phyloP scores from a whole-genome alignment of 2,329 filamentous ascomycete species.

The Exophiala aquamarina region DNA sequence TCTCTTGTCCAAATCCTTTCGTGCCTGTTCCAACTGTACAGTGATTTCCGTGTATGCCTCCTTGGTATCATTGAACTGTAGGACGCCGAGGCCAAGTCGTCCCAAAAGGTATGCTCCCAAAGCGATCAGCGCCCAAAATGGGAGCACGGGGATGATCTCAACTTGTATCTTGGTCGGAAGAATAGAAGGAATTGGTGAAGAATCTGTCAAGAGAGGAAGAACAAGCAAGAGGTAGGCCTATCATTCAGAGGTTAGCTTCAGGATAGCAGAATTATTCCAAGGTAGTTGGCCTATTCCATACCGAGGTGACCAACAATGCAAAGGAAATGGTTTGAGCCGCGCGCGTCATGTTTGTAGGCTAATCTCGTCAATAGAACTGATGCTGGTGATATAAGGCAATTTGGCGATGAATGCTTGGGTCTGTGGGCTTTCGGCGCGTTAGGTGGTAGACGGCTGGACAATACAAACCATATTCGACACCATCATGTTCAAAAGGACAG shows the following conservation, averaged over 20 bases:
- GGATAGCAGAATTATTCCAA: not conserved
- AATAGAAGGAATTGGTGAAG: slow-evolving; percentile 28
- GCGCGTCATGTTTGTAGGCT: slow-evolving; percentile 69
- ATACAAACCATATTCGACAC: too few species aligned
- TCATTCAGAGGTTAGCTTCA: slow-evolving; percentile 1
- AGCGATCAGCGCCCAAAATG: slow-evolving; percentile 87
- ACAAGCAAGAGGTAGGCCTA: slow-evolving; percentile 29
- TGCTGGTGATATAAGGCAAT: not conserved
- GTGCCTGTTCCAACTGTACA: slow-evolving; percentile 65
- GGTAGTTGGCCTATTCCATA: slow-evolving; percentile 4
- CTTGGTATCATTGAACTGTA: slow-evolving; percentile 96
- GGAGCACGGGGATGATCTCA: slow-evolving; percentile 85
- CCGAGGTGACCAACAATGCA: slow-evolving; percentile 23
- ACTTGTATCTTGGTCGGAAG: slow-evolving; percentile 28
- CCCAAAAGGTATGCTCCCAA: slow-evolving; percentile 91
- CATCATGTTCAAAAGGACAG: too few species aligned
- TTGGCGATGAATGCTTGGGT: too few species aligned
- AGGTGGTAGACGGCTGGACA: too few species aligned
- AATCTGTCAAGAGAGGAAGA: slow-evolving; percentile 26
- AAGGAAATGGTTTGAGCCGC: slow-evolving; percentile 90
- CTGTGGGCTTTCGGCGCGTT: too few species aligned
- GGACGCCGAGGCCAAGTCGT: slow-evolving; percentile 86
- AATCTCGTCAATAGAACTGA: not conserved
- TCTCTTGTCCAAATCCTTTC: slow-evolving; percentile 41
- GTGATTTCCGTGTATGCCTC: slow-evolving; percentile 87